Evolutionary conservation across 129 eudicot genomes (phyloP).

Genomic region (Artemisia annua): DNA sequence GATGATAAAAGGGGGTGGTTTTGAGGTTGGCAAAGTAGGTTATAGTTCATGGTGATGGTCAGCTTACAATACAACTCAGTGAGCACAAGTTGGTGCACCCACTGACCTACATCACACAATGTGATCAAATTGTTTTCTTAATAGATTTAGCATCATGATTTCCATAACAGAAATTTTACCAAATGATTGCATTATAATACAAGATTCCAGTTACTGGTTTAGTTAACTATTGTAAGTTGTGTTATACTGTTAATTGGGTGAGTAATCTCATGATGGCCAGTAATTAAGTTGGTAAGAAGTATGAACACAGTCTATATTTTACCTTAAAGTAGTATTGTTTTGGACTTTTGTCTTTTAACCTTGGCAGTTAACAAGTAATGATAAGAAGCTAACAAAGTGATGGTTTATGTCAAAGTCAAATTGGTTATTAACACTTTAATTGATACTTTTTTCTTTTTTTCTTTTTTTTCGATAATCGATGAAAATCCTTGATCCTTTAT

Average conservation of each 20-base stretch:
- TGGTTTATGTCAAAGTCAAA: neutral
- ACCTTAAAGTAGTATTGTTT: too few relatives aligned
- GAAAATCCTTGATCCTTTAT: too few relatives aligned
- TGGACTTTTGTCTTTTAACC: too few relatives aligned
- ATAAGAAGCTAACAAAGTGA: too few relatives aligned
- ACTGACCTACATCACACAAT: slow-evolving; percentile 50
- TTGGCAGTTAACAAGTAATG: too few relatives aligned
- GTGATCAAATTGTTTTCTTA: slow-evolving; percentile 24
- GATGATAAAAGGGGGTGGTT: slow-evolving; percentile 30
- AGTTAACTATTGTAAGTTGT: too few relatives aligned
- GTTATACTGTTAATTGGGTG: too few relatives aligned
- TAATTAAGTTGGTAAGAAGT: too few relatives aligned
- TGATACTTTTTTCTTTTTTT: neutral
- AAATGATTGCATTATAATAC: neutral
- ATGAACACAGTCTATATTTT: too few relatives aligned
- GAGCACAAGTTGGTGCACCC: slow-evolving; percentile 84
- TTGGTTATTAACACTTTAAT: neutral
- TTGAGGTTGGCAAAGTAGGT: slow-evolving; percentile 77
- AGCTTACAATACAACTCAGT: slow-evolving; percentile 25
- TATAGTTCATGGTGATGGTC: slow-evolving; percentile 35
- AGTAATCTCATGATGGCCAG: too few relatives aligned
- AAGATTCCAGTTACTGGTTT: too few relatives aligned
- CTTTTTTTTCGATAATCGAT: too few relatives aligned
- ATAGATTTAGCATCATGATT: slow-evolving; percentile 24
- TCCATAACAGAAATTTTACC: slow-evolving; percentile 19